Base-by-base conservation (phyloP, 2,329 filamentous ascomycete genomes). In the Ophiognomonia clavigignenti-juglandacearum region DNA sequence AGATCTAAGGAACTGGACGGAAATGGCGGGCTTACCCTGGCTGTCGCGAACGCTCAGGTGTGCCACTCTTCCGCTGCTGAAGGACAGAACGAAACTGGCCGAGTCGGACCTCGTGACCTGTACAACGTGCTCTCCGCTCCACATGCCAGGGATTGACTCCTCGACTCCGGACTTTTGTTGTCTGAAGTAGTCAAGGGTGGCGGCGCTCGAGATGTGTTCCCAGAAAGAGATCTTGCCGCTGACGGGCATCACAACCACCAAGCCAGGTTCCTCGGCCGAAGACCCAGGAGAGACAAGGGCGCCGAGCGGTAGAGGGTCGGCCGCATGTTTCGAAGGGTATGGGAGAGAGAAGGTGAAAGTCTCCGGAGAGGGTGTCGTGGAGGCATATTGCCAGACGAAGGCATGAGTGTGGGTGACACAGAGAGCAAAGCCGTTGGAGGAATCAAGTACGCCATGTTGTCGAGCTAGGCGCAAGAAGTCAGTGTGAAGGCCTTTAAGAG, bases 171-270 rank as follows among this genome's bases (percentile, higher is more conserved):
- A 85, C 54, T 86, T 83, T 59, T 88, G 86, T 61, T 95, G 86
- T 54, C 86, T 85, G 59, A 92, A 87, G 34, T 95, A 80, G 53
- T 87, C 88, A 46, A 95, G 76, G 1, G 88, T 89, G 32, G 90
- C 87, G 9, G 89, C 90, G 64, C 83, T 90, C 47, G 92, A 90
- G 53, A 97, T 87, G 32, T 89, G 95, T 63, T 97, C 93, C 90
- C 93, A 97, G 65, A 93, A 97, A 37, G 88, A 84, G 43, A 97
- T 82, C 64, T 85, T 91, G 43, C 93, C 93, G 40, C 77, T 90
- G 16, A 80, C 80, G 11, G 92, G 87, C 70, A 92, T 88, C 31
- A 97, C 77, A 31, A 96, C 79, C 23, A 98, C 81, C 31, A 98
- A 75, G 3, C 93, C 93, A 27, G 91, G 86, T 56, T 95, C 87